Evolutionary conservation across 106 monocot species (phyloP).

Genomic region (Acorus gramineus): DNA sequence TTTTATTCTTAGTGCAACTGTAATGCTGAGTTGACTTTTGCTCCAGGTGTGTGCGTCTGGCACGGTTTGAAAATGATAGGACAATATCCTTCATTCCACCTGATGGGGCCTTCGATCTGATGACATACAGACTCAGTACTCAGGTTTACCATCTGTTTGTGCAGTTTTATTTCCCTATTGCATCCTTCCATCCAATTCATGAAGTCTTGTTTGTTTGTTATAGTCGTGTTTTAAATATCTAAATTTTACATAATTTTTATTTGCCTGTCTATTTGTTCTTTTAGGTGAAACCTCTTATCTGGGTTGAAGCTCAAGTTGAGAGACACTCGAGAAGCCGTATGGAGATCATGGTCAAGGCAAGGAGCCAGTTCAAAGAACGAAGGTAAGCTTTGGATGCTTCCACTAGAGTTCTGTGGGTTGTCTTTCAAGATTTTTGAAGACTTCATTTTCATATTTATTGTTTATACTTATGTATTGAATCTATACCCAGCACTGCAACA

Average conservation of each 20-base stretch:
- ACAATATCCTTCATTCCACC: slow-evolving; percentile 99
- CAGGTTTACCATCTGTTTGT: slow-evolving; percentile 40
- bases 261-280: slow-evolving; percentile 1
- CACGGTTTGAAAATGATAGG: slow-evolving; percentile 98
- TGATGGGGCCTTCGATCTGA: slow-evolving; percentile 92
- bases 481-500: slow-evolving; percentile 66
- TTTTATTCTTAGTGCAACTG: neutral
- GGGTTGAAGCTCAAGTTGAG: slow-evolving; percentile 97
- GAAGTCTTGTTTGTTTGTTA: too few species aligned
- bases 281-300: slow-evolving; percentile 88
- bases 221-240: neutral
- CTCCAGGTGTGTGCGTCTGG: slow-evolving; percentile 84
- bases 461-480: too few species aligned
- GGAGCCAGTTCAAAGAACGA: slow-evolving; percentile 97
- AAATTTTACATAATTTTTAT: neutral
- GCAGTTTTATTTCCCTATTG: too few species aligned
- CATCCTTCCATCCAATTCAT: too few species aligned
- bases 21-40: neutral
- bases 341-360: slow-evolving; percentile 81
- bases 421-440: too few species aligned
- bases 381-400: slow-evolving; percentile 29
- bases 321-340: slow-evolving; percentile 95
- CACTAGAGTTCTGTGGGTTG: neutral
- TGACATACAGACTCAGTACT: slow-evolving; percentile 96
- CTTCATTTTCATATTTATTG: too few species aligned